Percentiles rank a stretch among this genome's conserved stretches.
These are phyloP conservation scores for Tylopilus cervinicoccineus DNA, from an alignment of 768 basidiomycete genomes.

Conservation along the genomic window DNA sequence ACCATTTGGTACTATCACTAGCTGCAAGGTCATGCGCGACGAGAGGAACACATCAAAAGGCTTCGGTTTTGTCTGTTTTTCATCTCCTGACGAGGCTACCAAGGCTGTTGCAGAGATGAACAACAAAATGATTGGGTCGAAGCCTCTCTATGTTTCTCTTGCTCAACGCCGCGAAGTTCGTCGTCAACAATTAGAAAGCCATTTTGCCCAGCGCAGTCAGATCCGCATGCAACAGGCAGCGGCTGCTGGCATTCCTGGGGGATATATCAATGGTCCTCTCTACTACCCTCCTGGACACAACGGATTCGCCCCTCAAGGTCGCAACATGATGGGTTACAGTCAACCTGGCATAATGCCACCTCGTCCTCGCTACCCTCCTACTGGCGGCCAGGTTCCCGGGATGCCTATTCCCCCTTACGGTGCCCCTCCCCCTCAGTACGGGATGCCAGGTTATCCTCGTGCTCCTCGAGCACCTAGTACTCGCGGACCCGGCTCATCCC, in stretches of 20 bases:
- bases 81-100: conserved; percentile 96
- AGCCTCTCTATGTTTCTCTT: conserved; percentile 97
- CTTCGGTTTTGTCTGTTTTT: conserved; percentile 99
- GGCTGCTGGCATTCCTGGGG: conserved; percentile 75
- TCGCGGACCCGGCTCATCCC: conserved; percentile 69
- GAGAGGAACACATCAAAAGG: conserved; percentile 92
- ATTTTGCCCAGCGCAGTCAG: conserved; percentile 95
- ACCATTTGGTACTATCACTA: conserved; percentile 94
- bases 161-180: conserved; percentile 98
- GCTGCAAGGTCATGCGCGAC: conserved; percentile 99
- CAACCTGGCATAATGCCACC: conserved; percentile 86
- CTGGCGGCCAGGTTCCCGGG: conserved; percentile 64
- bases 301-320: conserved; percentile 71
- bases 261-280: conserved; percentile 43
- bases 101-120: conserved; percentile 99
- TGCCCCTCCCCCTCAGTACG: conserved; percentile 72
- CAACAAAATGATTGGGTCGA: conserved; percentile 99
- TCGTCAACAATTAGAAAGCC: conserved; percentile 96
- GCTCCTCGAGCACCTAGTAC: conserved; percentile 56
- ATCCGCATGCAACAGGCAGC: conserved; percentile 95
- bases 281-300: conserved; percentile 74
- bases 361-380: conserved; percentile 78
- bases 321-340: conserved; percentile 72
- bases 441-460: conserved; percentile 63
- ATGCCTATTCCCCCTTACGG: conserved; percentile 78